These are phyloP conservation scores for Barbatosphaeria neglecta DNA, from an alignment of 495 filamentous ascomycete species.

Conservation along the genomic window DNA sequence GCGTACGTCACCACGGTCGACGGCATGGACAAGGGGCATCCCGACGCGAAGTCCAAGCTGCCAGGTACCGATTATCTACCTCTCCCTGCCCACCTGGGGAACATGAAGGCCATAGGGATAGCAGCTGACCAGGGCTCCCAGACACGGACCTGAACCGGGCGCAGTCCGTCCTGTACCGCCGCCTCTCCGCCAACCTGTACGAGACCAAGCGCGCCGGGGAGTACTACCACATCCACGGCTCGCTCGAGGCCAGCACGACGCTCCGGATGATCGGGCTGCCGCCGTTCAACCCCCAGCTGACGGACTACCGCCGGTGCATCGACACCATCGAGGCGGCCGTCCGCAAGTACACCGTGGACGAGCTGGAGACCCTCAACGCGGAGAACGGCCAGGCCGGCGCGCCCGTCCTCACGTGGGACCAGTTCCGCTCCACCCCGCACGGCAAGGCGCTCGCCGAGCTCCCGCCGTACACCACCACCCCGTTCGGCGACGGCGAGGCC, in stretches of 20 bases:
- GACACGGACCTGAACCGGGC: conserved; percentile 61
- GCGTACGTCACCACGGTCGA: conserved; percentile 62
- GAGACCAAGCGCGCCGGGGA: conserved; percentile 50
- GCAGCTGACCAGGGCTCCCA: conserved; percentile 20
- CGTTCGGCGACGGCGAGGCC: conserved; percentile 3
- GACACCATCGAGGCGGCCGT: conserved; percentile 56
- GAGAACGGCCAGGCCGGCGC: conserved; percentile 54
- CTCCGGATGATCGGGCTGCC: conserved; percentile 63
- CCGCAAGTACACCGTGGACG: conserved; percentile 45
- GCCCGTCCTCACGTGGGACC: conserved; percentile 50
- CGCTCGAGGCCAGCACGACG: conserved; percentile 55
- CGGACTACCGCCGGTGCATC: conserved; percentile 54
- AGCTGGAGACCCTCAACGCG: conserved; percentile 55
- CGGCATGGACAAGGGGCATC: conserved; percentile 54
- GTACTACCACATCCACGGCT: conserved; percentile 73
- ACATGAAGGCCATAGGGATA: too few relatives aligned
- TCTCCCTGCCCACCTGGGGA: too few relatives aligned
- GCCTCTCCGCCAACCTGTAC: conserved; percentile 67
- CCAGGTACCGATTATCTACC: too few relatives aligned
- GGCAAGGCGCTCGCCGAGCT: conserved; percentile 24
- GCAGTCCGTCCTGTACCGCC: conserved; percentile 61
- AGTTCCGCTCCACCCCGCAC: conserved; percentile 51
- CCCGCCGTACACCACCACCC: conserved; percentile 13
- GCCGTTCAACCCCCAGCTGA: conserved; percentile 48
- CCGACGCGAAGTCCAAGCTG: conserved; percentile 46